These are phyloP conservation scores for Paragyromitra xinjiangensis DNA, from an alignment of 495 filamentous ascomycete species.

Conservation along the genomic window DNA sequence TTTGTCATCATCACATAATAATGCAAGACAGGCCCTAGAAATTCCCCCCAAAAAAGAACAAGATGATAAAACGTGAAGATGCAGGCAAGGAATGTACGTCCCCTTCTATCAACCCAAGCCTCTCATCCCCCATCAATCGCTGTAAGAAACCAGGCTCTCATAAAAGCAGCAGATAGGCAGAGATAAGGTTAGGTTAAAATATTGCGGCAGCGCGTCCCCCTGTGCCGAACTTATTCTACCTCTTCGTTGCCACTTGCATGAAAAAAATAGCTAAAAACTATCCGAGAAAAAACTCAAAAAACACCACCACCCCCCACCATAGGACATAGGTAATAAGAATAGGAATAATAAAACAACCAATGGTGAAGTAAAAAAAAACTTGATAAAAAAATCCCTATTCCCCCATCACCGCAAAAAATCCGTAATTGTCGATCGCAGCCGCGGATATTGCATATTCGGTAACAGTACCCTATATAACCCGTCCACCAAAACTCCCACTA, in stretches of 20 bases:
- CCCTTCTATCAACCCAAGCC: background rate
- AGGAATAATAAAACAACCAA: constrained; percentile 42
- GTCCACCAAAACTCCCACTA: constrained; percentile 17
- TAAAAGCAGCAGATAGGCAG: background rate
- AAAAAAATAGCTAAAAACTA: constrained; percentile 1
- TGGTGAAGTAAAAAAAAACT: constrained; percentile 26
- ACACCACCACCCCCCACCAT: constrained; percentile 34
- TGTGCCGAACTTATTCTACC: constrained; percentile 4
- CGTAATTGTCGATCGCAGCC: constrained; percentile 40
- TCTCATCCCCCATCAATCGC: background rate
- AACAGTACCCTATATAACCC: constrained; percentile 24
- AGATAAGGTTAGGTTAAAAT: constrained; percentile 3
- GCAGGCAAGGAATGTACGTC: background rate
- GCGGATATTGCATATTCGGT: constrained; percentile 38
- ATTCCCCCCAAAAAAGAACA: background rate
- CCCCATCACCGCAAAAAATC: constrained; percentile 17
- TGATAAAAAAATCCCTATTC: constrained; percentile 25
- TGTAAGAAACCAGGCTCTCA: background rate
- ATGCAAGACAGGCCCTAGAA: constrained; percentile 3
- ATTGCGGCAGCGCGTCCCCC: background rate
- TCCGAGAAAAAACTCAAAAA: constrained; percentile 25
- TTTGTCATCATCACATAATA: background rate
- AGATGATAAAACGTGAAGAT: background rate
- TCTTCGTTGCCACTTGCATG: constrained; percentile 1
- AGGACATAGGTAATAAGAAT: constrained; percentile 48